A percentile compares a stretch with the other conserved stretches of the same genome.
These are phyloP conservation scores for Dendrocalamus sinicus DNA, from an alignment of 176 grass and related monocot genomes.

Conservation along the genomic window DNA sequence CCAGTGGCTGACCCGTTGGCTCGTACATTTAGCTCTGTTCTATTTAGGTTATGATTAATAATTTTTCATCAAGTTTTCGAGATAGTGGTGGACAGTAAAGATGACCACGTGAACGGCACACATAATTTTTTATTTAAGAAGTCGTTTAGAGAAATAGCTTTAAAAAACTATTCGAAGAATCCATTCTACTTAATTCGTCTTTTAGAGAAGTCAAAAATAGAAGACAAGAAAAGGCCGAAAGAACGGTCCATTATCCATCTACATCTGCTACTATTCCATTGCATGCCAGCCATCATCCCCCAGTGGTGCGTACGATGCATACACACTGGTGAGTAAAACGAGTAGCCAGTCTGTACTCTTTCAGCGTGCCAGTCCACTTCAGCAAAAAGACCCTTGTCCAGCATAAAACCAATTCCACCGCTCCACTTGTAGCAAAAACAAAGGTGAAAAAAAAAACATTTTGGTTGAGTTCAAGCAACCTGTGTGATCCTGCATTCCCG, in stretches of 20 bases:
- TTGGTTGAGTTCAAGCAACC: background rate
- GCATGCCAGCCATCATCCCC: background rate
- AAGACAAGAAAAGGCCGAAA: no score
- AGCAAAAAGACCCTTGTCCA: background rate
- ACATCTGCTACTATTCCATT: background rate
- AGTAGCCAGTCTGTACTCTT: background rate
- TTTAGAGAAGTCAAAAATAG: no score
- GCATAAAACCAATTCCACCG: background rate
- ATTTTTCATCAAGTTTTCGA: no score
- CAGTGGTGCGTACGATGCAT: background rate
- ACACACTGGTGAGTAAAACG: background rate
- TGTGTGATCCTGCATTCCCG: background rate
- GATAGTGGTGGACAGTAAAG: rapidly evolving
- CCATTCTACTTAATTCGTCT: rapidly evolving
- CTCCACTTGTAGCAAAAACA: background rate
- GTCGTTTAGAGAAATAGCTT: no score
- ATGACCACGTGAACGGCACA: rapidly evolving
- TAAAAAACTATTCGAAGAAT: rapidly evolving
- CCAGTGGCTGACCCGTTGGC: background rate
- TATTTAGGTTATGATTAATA: no score
- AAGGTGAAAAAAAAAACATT: background rate
- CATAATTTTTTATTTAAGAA: no score
- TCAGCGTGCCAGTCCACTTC: background rate
- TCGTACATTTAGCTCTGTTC: no score
- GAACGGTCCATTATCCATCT: no score